phyloP scores from a whole-genome alignment of 1,284 basidiomycete genomes.

The Papiliotrema terrestris region DNA sequence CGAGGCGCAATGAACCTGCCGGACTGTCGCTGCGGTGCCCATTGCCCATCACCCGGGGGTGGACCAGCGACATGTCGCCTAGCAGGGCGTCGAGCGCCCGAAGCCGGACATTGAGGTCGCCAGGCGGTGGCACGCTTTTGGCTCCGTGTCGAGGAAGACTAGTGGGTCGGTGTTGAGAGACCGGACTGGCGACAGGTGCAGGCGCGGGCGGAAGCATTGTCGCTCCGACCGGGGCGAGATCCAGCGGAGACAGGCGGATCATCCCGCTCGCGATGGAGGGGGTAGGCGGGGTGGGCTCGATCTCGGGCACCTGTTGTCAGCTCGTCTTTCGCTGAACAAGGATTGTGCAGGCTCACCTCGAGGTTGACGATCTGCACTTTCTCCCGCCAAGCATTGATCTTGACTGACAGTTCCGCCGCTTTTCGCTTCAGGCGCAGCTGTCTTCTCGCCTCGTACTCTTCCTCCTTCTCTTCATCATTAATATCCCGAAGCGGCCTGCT shows the following conservation, averaged over 20 bases:
- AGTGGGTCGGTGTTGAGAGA: no score
- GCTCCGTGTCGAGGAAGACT: no score
- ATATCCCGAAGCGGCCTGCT: neutral
- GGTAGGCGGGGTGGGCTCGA: slow-evolving; percentile 9
- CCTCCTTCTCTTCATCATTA: slow-evolving; percentile 1
- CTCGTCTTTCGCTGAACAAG: no score
- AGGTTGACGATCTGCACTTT: neutral
- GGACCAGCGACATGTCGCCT: slow-evolving; percentile 9
- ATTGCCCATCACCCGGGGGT: neutral
- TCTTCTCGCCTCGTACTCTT: slow-evolving; percentile 11
- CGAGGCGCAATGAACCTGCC: no score
- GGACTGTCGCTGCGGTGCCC: no score
- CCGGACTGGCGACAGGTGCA: neutral
- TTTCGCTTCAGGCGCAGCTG: slow-evolving; percentile 5
- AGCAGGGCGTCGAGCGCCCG: slow-evolving; percentile 5
- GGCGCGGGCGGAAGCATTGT: neutral
- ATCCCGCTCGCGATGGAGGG: slow-evolving; percentile 3
- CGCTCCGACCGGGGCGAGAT: neutral
- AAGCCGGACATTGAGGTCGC: neutral
- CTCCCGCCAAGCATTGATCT: slow-evolving; percentile 5
- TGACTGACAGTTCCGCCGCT: slow-evolving; percentile 2
- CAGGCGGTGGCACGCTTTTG: neutral
- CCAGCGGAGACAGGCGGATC: slow-evolving; percentile 4
- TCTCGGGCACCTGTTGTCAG: slow-evolving; percentile 1
- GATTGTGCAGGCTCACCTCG: slow-evolving; percentile 6